Evolutionary conservation across 2,329 filamentous ascomycete species (phyloP).

Genomic region (Penicillium sp.): DNA sequence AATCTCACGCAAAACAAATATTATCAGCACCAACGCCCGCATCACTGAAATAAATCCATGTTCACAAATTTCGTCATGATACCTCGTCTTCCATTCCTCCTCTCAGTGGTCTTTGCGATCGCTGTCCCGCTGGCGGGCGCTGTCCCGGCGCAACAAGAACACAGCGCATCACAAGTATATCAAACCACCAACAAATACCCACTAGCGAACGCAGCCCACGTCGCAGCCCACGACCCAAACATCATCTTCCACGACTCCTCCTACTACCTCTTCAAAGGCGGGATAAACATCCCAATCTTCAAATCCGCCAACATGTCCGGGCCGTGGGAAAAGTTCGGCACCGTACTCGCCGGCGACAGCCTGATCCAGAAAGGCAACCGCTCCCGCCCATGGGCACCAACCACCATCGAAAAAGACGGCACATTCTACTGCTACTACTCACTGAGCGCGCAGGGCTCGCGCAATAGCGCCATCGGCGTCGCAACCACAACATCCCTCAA

Average conservation of each 20-base stretch:
- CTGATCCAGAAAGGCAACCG: constrained; percentile 33
- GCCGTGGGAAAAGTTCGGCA: constrained; percentile 36
- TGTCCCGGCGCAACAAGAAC: background rate
- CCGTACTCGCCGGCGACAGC: constrained; percentile 31
- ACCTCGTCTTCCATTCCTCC: background rate
- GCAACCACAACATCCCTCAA: constrained; percentile 31
- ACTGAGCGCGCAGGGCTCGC: constrained; percentile 28
- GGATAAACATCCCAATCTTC: constrained; percentile 12
- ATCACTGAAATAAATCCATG: background rate
- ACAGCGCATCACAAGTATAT: constrained; percentile 18
- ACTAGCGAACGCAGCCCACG: constrained; percentile 30
- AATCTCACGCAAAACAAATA: background rate
- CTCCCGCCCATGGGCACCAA: constrained; percentile 38
- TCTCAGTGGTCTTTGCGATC: constrained; percentile 4
- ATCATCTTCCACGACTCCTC: constrained; percentile 29
- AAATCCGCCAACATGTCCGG: constrained; percentile 25
- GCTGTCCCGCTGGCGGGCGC: background rate
- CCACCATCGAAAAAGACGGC: constrained; percentile 28
- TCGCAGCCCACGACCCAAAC: constrained; percentile 36
- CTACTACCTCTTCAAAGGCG: constrained; percentile 39
- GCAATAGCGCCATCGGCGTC: constrained; percentile 39
- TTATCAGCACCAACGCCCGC: background rate
- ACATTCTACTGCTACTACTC: constrained; percentile 42
- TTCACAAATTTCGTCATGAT: constrained; percentile 2
- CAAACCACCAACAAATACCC: constrained; percentile 29